Percentiles rank a stretch among this genome's conserved stretches.
Conservation (phyloP, 1,284 basidiomycete genomes). For the Cutaneotrichosporon dermatis region DNA sequence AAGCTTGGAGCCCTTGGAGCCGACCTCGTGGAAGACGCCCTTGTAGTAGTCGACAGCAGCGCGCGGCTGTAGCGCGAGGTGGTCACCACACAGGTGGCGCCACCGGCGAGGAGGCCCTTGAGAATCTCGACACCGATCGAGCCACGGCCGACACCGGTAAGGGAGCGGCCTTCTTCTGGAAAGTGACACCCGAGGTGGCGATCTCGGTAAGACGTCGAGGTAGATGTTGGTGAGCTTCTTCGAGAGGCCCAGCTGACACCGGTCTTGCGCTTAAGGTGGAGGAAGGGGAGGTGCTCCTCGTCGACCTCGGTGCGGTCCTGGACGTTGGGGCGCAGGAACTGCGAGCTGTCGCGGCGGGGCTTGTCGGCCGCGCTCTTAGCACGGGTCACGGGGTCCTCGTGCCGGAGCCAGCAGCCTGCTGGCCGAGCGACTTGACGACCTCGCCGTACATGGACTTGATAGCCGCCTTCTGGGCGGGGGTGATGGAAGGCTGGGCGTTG, state of each 20-base stretch:
- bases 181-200: constrained; percentile 94
- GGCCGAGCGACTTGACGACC: constrained; percentile 71
- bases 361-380: constrained; percentile 33
- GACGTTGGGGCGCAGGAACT: constrained; percentile 85
- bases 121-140: constrained; percentile 97
- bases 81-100: constrained; percentile 93
- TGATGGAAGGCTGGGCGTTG: constrained; percentile 93
- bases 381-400: constrained; percentile 24
- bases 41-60: constrained; percentile 97
- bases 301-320: constrained; percentile 68
- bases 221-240: constrained; percentile 90
- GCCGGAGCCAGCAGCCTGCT: constrained; percentile 54
- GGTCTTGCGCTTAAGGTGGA: constrained; percentile 97
- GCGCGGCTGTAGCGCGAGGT: constrained; percentile 91
- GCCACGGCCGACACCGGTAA: constrained; percentile 95
- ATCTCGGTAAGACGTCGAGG: constrained; percentile 96
- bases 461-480: constrained; percentile 91
- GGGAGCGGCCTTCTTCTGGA: constrained; percentile 95
- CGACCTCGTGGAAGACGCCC: constrained; percentile 91
- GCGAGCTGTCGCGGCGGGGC: constrained; percentile 76
- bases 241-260: constrained; percentile 90
- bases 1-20: constrained; percentile 88
- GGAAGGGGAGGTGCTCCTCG: constrained; percentile 85
- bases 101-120: constrained; percentile 92
- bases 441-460: constrained; percentile 97